Base-by-base conservation (phyloP, 148 eudicot species). In the Silene latifolia region DNA sequence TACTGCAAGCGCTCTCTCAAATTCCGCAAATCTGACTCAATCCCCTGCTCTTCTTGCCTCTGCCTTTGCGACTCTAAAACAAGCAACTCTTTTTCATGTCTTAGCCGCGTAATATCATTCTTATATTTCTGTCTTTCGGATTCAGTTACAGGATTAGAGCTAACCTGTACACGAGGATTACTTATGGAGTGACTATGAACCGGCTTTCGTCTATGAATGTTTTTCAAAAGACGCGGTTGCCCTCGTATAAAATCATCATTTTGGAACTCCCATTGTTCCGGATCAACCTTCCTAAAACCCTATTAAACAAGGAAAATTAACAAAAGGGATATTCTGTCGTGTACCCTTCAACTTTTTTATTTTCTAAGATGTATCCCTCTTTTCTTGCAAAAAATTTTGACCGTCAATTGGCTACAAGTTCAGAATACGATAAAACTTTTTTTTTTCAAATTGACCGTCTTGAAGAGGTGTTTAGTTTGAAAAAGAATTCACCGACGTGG, bases 281-380 rank as follows among this genome's bases (percentile, higher is more conserved):
- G 98, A 86, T 93, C 96, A 72, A 80, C 81, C 85, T 93, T 93
- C 81, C 89, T 87, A 81, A 93, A 93, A 42, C 98, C 98, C 98
- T 93, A 81, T 46, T 75, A 24, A 67, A 78, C 3, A 9, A 69
- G 25, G 20, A 65, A 24, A 59, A 77, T 35, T 19, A 5, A 70
- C 62, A 47, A n/a, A n/a, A n/a, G n/a, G n/a, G n/a, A n/a, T n/a
- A n/a, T n/a, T n/a, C n/a, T n/a, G n/a, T n/a, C n/a, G n/a, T n/a
- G n/a, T n/a, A n/a, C n/a, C n/a, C n/a, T n/a, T n/a, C n/a, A n/a
- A n/a, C n/a, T n/a, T n/a, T n/a, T n/a, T n/a, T n/a, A n/a, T n/a
- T n/a, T n/a, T n/a, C n/a, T n/a, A n/a, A n/a, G n/a, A n/a, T n/a
- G n/a, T n/a, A n/a, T n/a, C n/a, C n/a, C n/a, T n/a, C n/a, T n/a